Conservation (phyloP, 257 asterid species). For the Solanum bulbocastanum region DNA sequence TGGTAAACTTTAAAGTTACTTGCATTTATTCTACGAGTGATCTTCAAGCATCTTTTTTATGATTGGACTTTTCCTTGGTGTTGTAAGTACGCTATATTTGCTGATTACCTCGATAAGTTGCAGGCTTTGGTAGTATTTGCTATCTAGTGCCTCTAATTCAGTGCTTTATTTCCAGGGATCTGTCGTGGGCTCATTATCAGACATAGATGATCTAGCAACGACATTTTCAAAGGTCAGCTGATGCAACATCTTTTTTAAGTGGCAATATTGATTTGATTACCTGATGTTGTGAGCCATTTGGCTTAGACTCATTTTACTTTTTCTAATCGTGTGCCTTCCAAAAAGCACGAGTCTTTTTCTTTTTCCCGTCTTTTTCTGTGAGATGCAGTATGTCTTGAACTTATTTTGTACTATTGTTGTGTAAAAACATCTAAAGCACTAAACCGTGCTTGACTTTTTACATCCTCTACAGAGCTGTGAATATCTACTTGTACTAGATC, state of each 20-base stretch:
- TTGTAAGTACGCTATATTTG: neutral
- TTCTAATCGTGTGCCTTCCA: neutral
- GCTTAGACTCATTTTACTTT: neutral
- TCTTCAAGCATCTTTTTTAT: neutral
- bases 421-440: neutral
- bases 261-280: neutral
- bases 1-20: neutral
- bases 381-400: neutral
- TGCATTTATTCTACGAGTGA: neutral
- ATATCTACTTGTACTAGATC: neutral
- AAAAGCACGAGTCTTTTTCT: neutral
- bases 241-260: neutral
- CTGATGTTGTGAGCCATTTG: neutral
- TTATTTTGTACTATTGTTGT: neutral
- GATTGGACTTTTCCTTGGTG: neutral
- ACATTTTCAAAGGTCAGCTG: conserved; percentile 79
- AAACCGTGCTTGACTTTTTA: neutral
- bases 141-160: neutral
- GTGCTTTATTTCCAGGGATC: conserved; percentile 47
- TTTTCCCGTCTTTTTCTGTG: neutral
- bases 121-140: neutral
- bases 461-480: neutral
- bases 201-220: conserved; percentile 81
- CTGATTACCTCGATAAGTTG: neutral
- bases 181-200: conserved; percentile 69